Percentiles rank a stretch among this genome's conserved stretches.
Evolutionary conservation across 2,329 filamentous ascomycete species (phyloP).

Genomic region (Fusarium continuum): DNA sequence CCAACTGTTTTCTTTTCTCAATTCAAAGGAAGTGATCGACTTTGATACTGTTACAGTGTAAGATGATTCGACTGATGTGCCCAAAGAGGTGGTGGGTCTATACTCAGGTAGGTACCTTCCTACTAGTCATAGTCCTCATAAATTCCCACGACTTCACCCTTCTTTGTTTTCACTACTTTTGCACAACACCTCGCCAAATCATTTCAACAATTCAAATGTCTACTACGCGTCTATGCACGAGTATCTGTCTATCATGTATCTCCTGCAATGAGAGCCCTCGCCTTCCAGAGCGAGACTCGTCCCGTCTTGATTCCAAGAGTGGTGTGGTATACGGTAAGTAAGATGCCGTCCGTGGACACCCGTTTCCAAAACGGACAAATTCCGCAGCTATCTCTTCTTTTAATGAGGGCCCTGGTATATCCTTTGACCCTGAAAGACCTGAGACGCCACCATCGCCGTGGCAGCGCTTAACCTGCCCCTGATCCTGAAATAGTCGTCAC

Average conservation of each 20-base stretch:
- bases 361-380: conserved; percentile 12
- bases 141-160: not conserved
- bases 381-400: conserved; percentile 10
- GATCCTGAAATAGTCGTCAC: conserved; percentile 40
- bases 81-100: conserved; percentile 27
- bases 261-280: not conserved
- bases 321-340: conserved; percentile 24
- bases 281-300: conserved; percentile 8
- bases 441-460: conserved; percentile 8
- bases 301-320: conserved; percentile 17
- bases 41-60: conserved; percentile 7
- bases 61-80: conserved; percentile 17
- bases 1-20: not conserved
- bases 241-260: conserved; percentile 23
- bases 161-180: not conserved
- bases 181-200: not conserved
- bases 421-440: not conserved
- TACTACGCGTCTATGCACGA: conserved; percentile 16
- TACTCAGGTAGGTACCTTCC: not conserved
- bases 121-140: not conserved
- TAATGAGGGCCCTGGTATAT: not conserved
- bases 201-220: not conserved
- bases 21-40: conserved; percentile 3
- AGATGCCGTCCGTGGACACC: conserved; percentile 23
- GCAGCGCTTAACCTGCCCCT: not conserved